phyloP scores from a whole-genome alignment of 306 rosid species.

The Gastrolobium villosum region DNA sequence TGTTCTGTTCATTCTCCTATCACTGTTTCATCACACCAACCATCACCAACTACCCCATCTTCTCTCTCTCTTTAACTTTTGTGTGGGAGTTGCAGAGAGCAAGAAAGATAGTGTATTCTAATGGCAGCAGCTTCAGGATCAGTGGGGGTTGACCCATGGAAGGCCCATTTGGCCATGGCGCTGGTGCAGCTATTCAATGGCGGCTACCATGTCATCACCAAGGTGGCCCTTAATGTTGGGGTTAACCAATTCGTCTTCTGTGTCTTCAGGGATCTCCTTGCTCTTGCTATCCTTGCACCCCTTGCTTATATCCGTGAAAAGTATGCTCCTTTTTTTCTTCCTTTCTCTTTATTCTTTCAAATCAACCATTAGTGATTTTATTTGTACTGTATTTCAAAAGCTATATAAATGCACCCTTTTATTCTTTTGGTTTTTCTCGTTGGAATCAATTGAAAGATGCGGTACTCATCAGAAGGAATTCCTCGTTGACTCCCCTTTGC shows the following conservation, averaged over 20 bases:
- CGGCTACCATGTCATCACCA: conserved; percentile 93
- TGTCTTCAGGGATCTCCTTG: conserved; percentile 77
- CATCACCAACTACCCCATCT: conserved; percentile 5
- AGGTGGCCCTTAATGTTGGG: conserved; percentile 91
- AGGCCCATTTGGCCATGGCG: conserved; percentile 83
- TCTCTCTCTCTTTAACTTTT: not conserved
- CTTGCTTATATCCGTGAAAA: conserved; percentile 80
- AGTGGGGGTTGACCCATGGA: conserved; percentile 58
- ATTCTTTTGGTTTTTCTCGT: not conserved
- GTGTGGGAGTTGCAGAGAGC: conserved; percentile 7
- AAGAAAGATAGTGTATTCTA: conserved; percentile 6
- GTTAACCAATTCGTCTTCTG: conserved; percentile 89
- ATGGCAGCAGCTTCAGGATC: conserved; percentile 58
- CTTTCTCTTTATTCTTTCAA: conserved; percentile 1
- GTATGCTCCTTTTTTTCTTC: conserved; percentile 48
- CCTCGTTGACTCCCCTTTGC: not conserved
- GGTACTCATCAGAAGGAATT: not conserved
- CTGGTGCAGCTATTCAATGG: conserved; percentile 80
- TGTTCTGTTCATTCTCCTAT: not conserved
- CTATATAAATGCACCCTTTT: conserved; percentile 6
- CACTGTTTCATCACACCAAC: not conserved
- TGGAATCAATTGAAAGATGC: not conserved
- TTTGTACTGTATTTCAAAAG: not conserved
- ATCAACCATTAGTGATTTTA: not conserved
- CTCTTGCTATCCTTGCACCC: conserved; percentile 78